Evolutionary conservation across 306 rosid genomes (phyloP), one percentile per base, ranked within the genome.

Genomic region (Corylus americana): DNA sequence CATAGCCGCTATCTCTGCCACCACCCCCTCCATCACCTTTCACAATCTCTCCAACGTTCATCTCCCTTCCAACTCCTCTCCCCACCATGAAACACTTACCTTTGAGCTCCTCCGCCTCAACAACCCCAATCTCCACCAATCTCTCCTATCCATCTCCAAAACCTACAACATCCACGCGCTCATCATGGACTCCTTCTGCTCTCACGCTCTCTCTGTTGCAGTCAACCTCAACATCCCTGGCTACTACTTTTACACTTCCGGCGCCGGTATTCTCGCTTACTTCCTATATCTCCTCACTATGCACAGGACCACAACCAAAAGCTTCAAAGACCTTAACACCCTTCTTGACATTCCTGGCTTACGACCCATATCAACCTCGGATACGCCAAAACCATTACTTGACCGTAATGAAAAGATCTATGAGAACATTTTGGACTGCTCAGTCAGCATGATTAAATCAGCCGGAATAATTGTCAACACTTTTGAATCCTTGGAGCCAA

Each of bases 121-220:
- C 87, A 68, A 68, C 70, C 66, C 76, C 0, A 57, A 77, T 55
- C 50, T 86, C 50, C 83, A 37, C 49, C 63, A 80, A 44, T 18
- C 79, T 11, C 76, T 83, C 12, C 17, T 22, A 9, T 48, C 77
- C 50, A 51, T 80, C 66, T 77, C 79, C 55, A 3, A 63, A 37
- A 70, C 18, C 59, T 55, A 55, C 72, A 18, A 51, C 44, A 39
- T 85, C 20, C 48, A 72, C 18, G 92, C 89, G 11, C 7, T 89
- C 44, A 27, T 89, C 59, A 22, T 88, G 58, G 89, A 89, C 67
- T 79, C 81, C 81, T 66, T 91, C 61, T 83, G 88, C 78, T 50
- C 48, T 47, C 17, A 25, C 12, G 69, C 73, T 3, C 27, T 82
- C 31, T 7, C 70, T 10, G 81, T 81, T 8, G 37, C 89, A 2